Base-by-base conservation (phyloP, 1,139 yeast species). In the Torulaspora globosa region DNA sequence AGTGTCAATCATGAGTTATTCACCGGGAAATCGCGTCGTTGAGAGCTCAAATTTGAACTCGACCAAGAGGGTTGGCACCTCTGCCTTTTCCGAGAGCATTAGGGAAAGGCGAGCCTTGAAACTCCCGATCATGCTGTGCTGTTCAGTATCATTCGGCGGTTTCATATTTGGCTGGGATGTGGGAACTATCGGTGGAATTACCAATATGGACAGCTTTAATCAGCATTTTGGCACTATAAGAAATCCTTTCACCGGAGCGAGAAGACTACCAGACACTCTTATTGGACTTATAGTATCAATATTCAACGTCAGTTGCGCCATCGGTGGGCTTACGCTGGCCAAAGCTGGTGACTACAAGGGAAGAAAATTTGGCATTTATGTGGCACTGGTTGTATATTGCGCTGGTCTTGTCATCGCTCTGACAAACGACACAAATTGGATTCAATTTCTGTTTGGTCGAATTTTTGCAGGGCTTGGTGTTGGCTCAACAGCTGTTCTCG, bases 151-250 rank as follows among this genome's bases (percentile, higher is more conserved):
- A 3, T 74, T 80, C 51, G 82, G 85, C 36, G 90, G 89, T 3
- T 78, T 81, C 51, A 76, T 81, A 12, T 81, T 81, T 58, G 90
- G 90, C 28, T 82, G 80, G 71, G 90, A 83, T 67, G 80, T 84
- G 44, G 89, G 89, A 46, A 81, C 84, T 39, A 75, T 82, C 57
- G 84, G 87, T 36, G 87, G 87, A 28, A 71, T 82, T 48, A 73
- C 82, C 26, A 79, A 79, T 59, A 73, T 80, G 76, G 58, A 72
- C 7, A 72, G 78, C 40, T 82, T 80, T 63, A 64, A 67, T 51
- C 43, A 57, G 16, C 67, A 72, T 43, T 82, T 78, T 57, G 86
- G 81, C 46, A 67, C 70, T 46, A 39, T 64, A 37, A 57, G 59
- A 11, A 59, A 64, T 36, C 56, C 58, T 19, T 70, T 71, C 2